Evolutionary conservation across 2,329 filamentous ascomycete genomes (phyloP).

Genomic region (Zopfia rhizophila): DNA sequence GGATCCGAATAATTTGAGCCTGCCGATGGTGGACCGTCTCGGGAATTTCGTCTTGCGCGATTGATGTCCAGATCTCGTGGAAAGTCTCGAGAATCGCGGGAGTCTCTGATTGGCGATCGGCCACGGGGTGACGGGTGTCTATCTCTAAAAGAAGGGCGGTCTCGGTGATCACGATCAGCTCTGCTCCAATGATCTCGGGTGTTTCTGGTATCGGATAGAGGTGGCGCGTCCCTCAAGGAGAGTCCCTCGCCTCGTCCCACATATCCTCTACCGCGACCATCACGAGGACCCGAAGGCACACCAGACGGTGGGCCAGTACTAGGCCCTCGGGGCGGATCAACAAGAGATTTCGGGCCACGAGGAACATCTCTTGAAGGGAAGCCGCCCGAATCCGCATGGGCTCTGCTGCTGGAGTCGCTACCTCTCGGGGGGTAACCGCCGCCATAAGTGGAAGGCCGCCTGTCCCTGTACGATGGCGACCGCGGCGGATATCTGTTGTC

Average conservation of each 20-base stretch:
- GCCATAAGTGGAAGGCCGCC: constrained; percentile 73
- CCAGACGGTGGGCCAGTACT: constrained; percentile 41
- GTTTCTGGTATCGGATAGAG: constrained; percentile 71
- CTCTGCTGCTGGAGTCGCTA: constrained; percentile 44
- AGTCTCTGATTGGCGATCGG: constrained; percentile 69
- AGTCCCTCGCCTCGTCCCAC: constrained; percentile 69
- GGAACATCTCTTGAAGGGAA: constrained; percentile 70
- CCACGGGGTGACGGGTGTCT: constrained; percentile 71
- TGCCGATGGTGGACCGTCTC: constrained; percentile 78
- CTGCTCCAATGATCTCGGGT: constrained; percentile 70
- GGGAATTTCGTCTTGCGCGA: constrained; percentile 73
- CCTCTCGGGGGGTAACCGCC: constrained; percentile 64
- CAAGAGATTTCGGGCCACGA: constrained; percentile 81
- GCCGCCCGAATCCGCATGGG: constrained; percentile 37
- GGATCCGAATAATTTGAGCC: constrained; percentile 77
- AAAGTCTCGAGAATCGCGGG: constrained; percentile 70
- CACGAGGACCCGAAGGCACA: constrained; percentile 61
- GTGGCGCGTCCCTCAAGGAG: constrained; percentile 65
- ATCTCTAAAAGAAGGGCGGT: constrained; percentile 67
- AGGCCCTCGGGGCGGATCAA: constrained; percentile 66
- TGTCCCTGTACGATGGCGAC: constrained; percentile 70
- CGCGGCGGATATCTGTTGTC: constrained; percentile 53
- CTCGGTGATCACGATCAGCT: constrained; percentile 61
- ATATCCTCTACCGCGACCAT: constrained; percentile 69
- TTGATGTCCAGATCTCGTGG: constrained; percentile 74